Conservation (phyloP, 1,284 basidiomycete species). For the Cerioporus squamosus region DNA sequence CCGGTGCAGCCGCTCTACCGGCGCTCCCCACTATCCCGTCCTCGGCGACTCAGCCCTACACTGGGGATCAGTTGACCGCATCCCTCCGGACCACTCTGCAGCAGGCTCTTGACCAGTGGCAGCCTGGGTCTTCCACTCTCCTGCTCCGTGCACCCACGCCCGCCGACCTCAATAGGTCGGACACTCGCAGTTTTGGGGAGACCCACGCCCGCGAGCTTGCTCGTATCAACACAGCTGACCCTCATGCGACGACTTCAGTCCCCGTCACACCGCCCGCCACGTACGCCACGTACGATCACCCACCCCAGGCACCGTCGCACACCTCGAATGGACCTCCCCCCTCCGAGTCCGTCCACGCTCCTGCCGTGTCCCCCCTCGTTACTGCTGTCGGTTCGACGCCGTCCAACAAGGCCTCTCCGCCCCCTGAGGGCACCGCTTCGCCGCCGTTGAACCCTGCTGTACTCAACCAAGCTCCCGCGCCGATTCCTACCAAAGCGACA, state of each 20-base stretch:
- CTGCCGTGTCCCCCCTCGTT: slow-evolving; percentile 19
- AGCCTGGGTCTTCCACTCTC: slow-evolving; percentile 63
- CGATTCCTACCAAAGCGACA: slow-evolving; percentile 43
- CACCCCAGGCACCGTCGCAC: slow-evolving; percentile 21
- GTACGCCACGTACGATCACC: slow-evolving; percentile 18
- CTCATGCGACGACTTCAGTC: slow-evolving; percentile 38
- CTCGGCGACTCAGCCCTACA: slow-evolving; percentile 55
- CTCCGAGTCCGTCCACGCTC: slow-evolving; percentile 3
- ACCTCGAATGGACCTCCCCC: slow-evolving; percentile 9
- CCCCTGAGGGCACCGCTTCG: slow-evolving; percentile 28
- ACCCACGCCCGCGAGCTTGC: slow-evolving; percentile 77
- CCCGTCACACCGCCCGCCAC: slow-evolving; percentile 47
- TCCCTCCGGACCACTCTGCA: slow-evolving; percentile 75
- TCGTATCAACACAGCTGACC: slow-evolving; percentile 47
- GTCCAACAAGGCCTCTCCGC: slow-evolving; percentile 21
- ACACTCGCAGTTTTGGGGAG: slow-evolving; percentile 80
- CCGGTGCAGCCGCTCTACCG: slow-evolving; percentile 59
- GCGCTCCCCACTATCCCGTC: slow-evolving; percentile 70
- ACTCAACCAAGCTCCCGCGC: slow-evolving; percentile 61
- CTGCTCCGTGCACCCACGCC: slow-evolving; percentile 43
- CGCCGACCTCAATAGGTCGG: slow-evolving; percentile 65
- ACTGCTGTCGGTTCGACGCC: not conserved
- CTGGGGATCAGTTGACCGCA: slow-evolving; percentile 63
- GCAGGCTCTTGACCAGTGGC: slow-evolving; percentile 75
- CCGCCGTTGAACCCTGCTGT: slow-evolving; percentile 54